phyloP scores from a whole-genome alignment of 106 monocot genomes.

The Agapanthus africanus region DNA sequence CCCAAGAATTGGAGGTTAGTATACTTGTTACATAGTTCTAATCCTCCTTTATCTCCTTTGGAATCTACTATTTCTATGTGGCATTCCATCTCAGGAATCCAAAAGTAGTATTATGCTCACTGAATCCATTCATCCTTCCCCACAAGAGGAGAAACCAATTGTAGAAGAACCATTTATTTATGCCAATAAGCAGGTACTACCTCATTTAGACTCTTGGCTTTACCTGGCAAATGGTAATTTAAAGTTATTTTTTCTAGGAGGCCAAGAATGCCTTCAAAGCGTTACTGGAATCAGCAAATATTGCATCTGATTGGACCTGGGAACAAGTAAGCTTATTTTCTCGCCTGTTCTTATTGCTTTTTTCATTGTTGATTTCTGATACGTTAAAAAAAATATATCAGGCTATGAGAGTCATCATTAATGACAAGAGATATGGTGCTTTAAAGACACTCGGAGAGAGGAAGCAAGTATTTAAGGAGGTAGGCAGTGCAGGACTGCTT shows the following conservation, averaged over 20 bases:
- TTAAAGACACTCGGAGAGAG: constrained; percentile 81
- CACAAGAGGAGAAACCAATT: constrained; percentile 63
- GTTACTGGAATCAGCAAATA: constrained; percentile 71
- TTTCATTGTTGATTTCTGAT: background rate
- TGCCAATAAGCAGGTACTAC: constrained; percentile 84
- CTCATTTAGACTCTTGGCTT: background rate
- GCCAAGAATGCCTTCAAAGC: constrained; percentile 86
- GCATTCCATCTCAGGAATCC: constrained; percentile 41
- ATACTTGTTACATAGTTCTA: too few relatives aligned
- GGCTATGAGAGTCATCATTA: constrained; percentile 84
- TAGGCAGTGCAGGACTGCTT: constrained; percentile 6
- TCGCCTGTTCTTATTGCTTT: background rate
- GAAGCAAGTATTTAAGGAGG: constrained; percentile 96
- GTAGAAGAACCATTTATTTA: constrained; percentile 63
- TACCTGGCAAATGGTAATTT: background rate
- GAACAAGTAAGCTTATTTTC: constrained; percentile 49
- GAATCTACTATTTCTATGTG: constrained; percentile 1
- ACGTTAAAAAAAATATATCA: constrained; percentile 15
- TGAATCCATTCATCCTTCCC: constrained; percentile 36
- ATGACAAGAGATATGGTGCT: constrained; percentile 88
- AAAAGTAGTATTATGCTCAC: constrained; percentile 28
- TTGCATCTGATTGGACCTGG: constrained; percentile 93
- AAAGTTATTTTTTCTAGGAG: constrained; percentile 37
- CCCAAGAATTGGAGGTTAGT: constrained; percentile 50
- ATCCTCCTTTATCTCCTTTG: background rate